phyloP scores from a whole-genome alignment of 2,329 filamentous ascomycete genomes.

The Colletotrichum tropicicola region DNA sequence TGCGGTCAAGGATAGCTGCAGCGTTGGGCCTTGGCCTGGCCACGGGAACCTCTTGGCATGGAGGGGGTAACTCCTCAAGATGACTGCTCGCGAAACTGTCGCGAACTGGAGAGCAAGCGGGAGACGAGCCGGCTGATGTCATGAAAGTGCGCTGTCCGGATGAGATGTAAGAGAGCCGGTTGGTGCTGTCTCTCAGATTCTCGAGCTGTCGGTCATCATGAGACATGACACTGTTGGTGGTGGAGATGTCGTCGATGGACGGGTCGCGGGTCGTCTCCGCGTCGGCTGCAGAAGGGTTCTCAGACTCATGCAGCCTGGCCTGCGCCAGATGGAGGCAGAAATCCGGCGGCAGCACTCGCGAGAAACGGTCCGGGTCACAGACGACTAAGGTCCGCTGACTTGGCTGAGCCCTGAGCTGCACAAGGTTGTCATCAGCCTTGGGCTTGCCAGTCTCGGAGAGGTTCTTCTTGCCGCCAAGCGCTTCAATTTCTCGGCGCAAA shows the following conservation, averaged over 20 bases:
- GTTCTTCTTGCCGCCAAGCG: conserved; percentile 72
- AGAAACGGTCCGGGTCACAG: conserved; percentile 57
- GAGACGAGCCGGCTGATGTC: conserved; percentile 67
- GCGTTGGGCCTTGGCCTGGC: conserved; percentile 60
- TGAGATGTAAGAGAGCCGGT: conserved; percentile 68
- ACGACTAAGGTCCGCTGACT: conserved; percentile 59
- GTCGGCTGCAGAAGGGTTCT: conserved; percentile 33
- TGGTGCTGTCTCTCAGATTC: conserved; percentile 62
- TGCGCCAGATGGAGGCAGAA: conserved; percentile 42
- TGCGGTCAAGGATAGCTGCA: conserved; percentile 57
- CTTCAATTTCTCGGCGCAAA: conserved; percentile 75
- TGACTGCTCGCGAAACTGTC: conserved; percentile 56
- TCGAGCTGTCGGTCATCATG: conserved; percentile 68
- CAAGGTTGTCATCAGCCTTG: conserved; percentile 48
- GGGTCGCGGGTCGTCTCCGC: conserved; percentile 47
- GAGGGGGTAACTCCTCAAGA: conserved; percentile 28
- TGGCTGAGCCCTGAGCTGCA: conserved; percentile 46
- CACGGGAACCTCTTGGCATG: conserved; percentile 31
- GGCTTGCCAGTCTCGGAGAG: conserved; percentile 67
- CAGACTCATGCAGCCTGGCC: conserved; percentile 34
- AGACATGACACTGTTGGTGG: conserved; percentile 65
- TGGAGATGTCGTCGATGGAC: conserved; percentile 63
- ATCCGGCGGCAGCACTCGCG: conserved; percentile 47
- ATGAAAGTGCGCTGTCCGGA: conserved; percentile 68
- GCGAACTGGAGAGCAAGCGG: conserved; percentile 63